Conservation (phyloP, 2,329 filamentous ascomycete genomes). For the Cladosporium halotolerans region DNA sequence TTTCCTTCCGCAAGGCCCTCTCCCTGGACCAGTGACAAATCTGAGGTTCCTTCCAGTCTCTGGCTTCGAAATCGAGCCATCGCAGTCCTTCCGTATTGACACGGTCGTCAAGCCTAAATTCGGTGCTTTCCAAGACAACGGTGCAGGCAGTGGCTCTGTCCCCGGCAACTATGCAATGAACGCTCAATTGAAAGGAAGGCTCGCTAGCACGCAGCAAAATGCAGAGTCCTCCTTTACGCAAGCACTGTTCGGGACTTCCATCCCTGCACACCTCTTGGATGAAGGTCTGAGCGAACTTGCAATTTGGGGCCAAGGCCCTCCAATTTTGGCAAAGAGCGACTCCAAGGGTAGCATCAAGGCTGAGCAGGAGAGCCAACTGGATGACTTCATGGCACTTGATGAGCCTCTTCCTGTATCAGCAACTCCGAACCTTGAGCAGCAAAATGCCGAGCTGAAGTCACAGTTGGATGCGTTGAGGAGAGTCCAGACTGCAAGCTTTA, state of each 20-base stretch:
- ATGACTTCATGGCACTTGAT: conserved; percentile 36
- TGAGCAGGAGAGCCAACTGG: conserved; percentile 14
- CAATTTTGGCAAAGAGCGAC: conserved; percentile 8
- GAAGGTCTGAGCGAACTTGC: conserved; percentile 30
- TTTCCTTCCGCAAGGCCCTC: conserved; percentile 53
- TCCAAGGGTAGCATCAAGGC: neutral
- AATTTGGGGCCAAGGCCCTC: conserved; percentile 32
- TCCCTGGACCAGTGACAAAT: conserved; percentile 80
- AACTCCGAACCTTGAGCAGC: conserved; percentile 18
- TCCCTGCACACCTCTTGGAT: conserved; percentile 33
- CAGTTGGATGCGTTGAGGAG: conserved; percentile 39
- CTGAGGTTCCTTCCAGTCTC: conserved; percentile 63
- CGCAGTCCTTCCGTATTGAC: conserved; percentile 44
- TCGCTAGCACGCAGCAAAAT: conserved; percentile 20
- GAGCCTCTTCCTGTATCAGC: conserved; percentile 8
- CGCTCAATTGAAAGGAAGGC: conserved; percentile 49
- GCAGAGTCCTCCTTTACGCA: conserved; percentile 30
- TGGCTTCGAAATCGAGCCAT: conserved; percentile 35
- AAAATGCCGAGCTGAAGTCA: conserved; percentile 29
- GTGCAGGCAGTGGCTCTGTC: conserved; percentile 28
- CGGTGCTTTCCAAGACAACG: conserved; percentile 41
- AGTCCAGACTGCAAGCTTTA: conserved; percentile 40
- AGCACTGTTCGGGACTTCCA: conserved; percentile 38
- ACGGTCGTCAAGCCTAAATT: conserved; percentile 76
- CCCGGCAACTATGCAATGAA: conserved; percentile 59